Percentiles rank a stretch among this genome's conserved stretches.
Conservation (phyloP, 2,329 filamentous ascomycete species). For the Rutstroemia sp. region DNA sequence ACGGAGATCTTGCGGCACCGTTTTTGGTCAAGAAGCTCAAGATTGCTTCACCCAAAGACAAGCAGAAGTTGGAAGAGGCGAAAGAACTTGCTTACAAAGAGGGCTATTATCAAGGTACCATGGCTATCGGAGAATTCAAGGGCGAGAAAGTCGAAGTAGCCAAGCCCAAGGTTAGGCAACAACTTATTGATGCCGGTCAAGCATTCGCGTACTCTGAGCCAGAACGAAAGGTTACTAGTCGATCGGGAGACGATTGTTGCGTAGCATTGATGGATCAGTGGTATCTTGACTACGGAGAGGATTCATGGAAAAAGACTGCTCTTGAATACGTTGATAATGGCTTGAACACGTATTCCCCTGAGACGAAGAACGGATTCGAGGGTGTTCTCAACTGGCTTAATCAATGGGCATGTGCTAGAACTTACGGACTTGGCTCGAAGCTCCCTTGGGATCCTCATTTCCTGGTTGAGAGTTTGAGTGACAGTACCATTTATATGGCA, state of each 20-base stretch:
- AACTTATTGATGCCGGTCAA: conserved; percentile 67
- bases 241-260: conserved; percentile 88
- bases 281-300: conserved; percentile 95
- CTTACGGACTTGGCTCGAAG: conserved; percentile 87
- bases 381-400: conserved; percentile 86
- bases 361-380: conserved; percentile 74
- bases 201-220: conserved; percentile 94
- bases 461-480: conserved; percentile 85
- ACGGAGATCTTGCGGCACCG: conserved; percentile 77
- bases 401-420: conserved; percentile 90
- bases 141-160: conserved; percentile 80
- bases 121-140: conserved; percentile 81
- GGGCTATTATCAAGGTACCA: conserved; percentile 89
- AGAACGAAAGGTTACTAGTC: conserved; percentile 78
- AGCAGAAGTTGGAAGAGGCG: conserved; percentile 81
- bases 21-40: conserved; percentile 86
- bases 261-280: conserved; percentile 92
- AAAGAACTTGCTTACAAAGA: conserved; percentile 97
- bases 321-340: conserved; percentile 65
- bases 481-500: conserved; percentile 88
- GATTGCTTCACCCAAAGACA: conserved; percentile 94
- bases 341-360: conserved; percentile 72
- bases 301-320: conserved; percentile 73
- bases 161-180: conserved; percentile 75
- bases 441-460: conserved; percentile 89